A percentile compares a stretch with the other conserved stretches of the same genome.
Evolutionary conservation across 495 filamentous ascomycete genomes (phyloP).

Genomic region (Aspergillus cavernicola): DNA sequence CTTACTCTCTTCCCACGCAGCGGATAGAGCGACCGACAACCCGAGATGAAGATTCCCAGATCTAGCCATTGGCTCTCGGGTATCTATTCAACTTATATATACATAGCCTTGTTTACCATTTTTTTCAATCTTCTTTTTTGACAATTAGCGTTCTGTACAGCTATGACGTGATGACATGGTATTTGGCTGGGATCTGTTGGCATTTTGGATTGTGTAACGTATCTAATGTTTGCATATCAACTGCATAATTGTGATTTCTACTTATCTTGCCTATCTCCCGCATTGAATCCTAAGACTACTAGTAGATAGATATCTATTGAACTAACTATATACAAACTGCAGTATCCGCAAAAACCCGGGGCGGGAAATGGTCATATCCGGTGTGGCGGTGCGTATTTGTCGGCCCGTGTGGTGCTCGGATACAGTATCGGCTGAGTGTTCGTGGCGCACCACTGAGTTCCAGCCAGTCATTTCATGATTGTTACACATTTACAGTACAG

Average conservation of each 20-base stretch:
- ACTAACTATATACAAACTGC: not conserved
- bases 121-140: not conserved
- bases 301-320: not conserved
- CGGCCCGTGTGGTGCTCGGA: conserved; percentile 12
- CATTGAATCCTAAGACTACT: not conserved
- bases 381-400: conserved; percentile 16
- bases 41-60: conserved; percentile 4
- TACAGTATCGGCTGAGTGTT: conserved; percentile 13
- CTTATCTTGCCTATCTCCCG: not conserved
- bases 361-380: conserved; percentile 25
- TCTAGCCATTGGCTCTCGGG: not conserved
- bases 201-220: not conserved
- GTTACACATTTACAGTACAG: not conserved
- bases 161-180: conserved; percentile 7
- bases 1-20: conserved; percentile 2
- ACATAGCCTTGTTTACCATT: conserved; percentile 9
- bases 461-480: not conserved
- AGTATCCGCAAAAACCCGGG: conserved; percentile 24
- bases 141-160: conserved; percentile 8
- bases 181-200: conserved; percentile 8
- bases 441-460: not conserved
- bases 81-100: not conserved
- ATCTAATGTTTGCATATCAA: not conserved
- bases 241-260: conserved; percentile 8
- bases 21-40: not conserved